Conservation (phyloP, 1,139 yeast genomes). For the Suhomyces guaymorum region DNA sequence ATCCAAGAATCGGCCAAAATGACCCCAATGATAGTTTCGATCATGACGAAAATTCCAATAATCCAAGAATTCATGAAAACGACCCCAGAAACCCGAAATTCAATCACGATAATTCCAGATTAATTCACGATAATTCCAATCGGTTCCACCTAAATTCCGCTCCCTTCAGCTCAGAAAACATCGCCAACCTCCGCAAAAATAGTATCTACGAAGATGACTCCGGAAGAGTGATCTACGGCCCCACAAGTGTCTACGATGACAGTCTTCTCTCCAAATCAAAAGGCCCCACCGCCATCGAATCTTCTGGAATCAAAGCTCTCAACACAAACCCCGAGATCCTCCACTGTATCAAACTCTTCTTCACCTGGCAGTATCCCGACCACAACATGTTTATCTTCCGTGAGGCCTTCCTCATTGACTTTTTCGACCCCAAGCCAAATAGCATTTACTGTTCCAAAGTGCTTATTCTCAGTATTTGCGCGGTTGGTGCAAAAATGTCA, state of each 20-base stretch:
- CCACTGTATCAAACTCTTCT: slow-evolving; percentile 55
- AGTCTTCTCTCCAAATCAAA: too few relatives aligned
- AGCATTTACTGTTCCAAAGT: slow-evolving; percentile 53
- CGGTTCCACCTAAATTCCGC: too few relatives aligned
- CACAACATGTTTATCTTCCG: slow-evolving; percentile 62
- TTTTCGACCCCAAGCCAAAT: slow-evolving; percentile 51
- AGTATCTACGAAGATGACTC: slow-evolving; percentile 12
- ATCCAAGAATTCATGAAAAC: too few relatives aligned
- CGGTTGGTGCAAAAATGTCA: slow-evolving; percentile 55
- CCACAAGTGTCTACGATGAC: slow-evolving; percentile 51
- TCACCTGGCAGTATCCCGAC: slow-evolving; percentile 67
- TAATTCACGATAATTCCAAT: too few relatives aligned
- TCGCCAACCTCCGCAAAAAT: slow-evolving; percentile 1
- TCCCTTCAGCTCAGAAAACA: neutral
- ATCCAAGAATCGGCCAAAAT: too few relatives aligned
- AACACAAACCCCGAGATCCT: slow-evolving; percentile 46
- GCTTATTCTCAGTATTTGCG: slow-evolving; percentile 55
- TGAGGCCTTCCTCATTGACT: slow-evolving; percentile 62
- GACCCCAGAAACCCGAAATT: too few relatives aligned
- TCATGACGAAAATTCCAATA: too few relatives aligned
- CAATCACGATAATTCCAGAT: too few relatives aligned
- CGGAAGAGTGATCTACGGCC: slow-evolving; percentile 44
- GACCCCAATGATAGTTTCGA: too few relatives aligned
- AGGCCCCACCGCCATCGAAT: too few relatives aligned
- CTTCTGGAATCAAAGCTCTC: slow-evolving; percentile 25